Percentiles rank a stretch among this genome's conserved stretches.
These are phyloP conservation scores for Hanseniaspora guilliermondii DNA, from an alignment of 805 yeast genomes.

Conservation along the genomic window DNA sequence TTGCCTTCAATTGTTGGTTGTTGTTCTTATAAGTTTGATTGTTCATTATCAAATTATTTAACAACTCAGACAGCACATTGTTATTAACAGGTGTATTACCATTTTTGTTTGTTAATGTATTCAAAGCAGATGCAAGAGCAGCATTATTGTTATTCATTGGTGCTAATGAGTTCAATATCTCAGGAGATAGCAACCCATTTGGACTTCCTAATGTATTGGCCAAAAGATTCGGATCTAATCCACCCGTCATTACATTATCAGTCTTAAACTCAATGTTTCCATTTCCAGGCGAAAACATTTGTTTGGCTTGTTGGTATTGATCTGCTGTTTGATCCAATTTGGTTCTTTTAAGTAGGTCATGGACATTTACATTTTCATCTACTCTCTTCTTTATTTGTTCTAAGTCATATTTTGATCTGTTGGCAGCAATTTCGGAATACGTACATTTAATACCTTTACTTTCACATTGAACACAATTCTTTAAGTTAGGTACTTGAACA, in stretches of 20 bases:
- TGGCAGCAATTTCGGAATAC: slow-evolving; percentile 43
- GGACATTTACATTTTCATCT: slow-evolving; percentile 19
- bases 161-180: slow-evolving; percentile 19
- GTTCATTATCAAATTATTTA: slow-evolving; percentile 3
- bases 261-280: not conserved
- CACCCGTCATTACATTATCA: not conserved
- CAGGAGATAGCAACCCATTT: slow-evolving; percentile 17
- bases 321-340: slow-evolving; percentile 15
- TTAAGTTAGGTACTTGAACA: slow-evolving; percentile 49
- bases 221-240: slow-evolving; percentile 10
- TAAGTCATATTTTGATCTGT: slow-evolving; percentile 31
- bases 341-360: slow-evolving; percentile 19
- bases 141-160: not conserved
- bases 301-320: slow-evolving; percentile 1
- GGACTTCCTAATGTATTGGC: slow-evolving; percentile 16
- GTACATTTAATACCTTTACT: slow-evolving; percentile 63
- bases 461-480: slow-evolving; percentile 66
- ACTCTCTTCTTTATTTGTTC: slow-evolving; percentile 22
- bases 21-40: slow-evolving; percentile 5
- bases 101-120: not conserved
- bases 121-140: slow-evolving; percentile 6
- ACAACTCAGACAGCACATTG: slow-evolving; percentile 3
- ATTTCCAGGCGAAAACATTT: not conserved
- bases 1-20: slow-evolving; percentile 6
- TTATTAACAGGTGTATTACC: not conserved